Percentiles rank a stretch among this genome's conserved stretches.
phyloP scores from a whole-genome alignment of 163 green algal species.

The Volvox carteri region DNA sequence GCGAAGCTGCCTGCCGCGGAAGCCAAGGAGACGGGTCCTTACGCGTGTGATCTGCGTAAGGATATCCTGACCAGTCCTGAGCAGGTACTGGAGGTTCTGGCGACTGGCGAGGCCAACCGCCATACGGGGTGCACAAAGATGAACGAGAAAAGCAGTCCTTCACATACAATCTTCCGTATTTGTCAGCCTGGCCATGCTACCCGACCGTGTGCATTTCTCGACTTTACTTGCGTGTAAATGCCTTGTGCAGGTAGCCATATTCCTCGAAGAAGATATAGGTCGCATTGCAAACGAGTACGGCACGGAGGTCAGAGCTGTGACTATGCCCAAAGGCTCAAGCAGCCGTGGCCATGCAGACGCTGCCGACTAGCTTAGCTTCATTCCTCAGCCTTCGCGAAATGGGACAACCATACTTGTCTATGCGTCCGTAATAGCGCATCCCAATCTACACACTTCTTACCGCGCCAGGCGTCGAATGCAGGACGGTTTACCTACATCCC shows the following conservation, averaged over 20 bases:
- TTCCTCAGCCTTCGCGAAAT: too few species aligned
- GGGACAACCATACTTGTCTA: too few species aligned
- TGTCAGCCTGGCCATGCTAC: not conserved
- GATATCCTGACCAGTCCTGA: constrained; percentile 89
- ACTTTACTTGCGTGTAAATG: not conserved
- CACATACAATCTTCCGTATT: constrained; percentile 98
- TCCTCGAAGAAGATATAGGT: too few species aligned
- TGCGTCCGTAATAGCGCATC: too few species aligned
- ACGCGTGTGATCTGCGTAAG: constrained; percentile 95
- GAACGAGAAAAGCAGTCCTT: constrained; percentile 93
- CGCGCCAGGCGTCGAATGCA: too few species aligned
- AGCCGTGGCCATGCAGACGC: too few species aligned
- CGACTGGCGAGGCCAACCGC: constrained; percentile 84
- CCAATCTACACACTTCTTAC: too few species aligned
- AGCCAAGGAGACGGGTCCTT: constrained; percentile 91
- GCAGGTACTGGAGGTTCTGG: constrained; percentile 86
- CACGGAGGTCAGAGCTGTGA: too few species aligned
- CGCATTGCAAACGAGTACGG: too few species aligned
- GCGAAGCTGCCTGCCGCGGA: constrained; percentile 94
- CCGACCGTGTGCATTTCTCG: not conserved
- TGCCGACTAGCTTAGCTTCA: too few species aligned
- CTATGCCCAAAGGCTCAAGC: too few species aligned
- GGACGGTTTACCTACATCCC: too few species aligned
- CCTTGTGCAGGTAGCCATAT: constrained; percentile 88
- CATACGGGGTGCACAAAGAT: constrained; percentile 97